Conservation (phyloP, 2,329 filamentous ascomycete species). For the Fusarium sp. region DNA sequence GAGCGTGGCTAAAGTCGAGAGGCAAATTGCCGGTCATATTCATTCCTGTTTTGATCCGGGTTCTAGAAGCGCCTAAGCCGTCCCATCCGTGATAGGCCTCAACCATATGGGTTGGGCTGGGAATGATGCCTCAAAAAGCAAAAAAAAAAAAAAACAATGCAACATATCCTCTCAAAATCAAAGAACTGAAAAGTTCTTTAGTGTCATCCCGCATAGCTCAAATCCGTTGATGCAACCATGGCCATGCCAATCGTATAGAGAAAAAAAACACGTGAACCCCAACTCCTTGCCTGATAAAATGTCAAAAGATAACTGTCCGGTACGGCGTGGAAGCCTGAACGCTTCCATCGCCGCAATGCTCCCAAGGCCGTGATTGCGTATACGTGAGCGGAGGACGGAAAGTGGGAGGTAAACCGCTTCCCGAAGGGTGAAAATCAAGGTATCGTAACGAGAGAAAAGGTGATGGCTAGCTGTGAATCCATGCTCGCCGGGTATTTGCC, state of each 20-base stretch:
- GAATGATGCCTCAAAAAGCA: constrained; percentile 20
- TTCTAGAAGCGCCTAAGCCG: constrained; percentile 41
- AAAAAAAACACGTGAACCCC: constrained; percentile 33
- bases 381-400: constrained; percentile 30
- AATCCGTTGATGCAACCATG: constrained; percentile 43
- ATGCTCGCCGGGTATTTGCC: constrained; percentile 18
- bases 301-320: constrained; percentile 37
- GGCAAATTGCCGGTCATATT: constrained; percentile 41
- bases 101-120: constrained; percentile 7
- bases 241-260: constrained; percentile 38
- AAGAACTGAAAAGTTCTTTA: constrained; percentile 27
- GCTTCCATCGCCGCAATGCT: constrained; percentile 40
- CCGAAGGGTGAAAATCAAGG: constrained; percentile 27
- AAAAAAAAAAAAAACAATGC: constrained; percentile 26
- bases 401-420: constrained; percentile 26
- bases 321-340: constrained; percentile 23
- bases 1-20: constrained; percentile 19
- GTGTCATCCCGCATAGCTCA: constrained; percentile 32
- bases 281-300: constrained; percentile 45
- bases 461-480: constrained; percentile 17
- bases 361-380: constrained; percentile 40
- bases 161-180: constrained; percentile 36
- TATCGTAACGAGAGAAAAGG: constrained; percentile 14
- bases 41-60: constrained; percentile 38
- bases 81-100: constrained; percentile 30